Conservation (phyloP, 2,329 filamentous ascomycete genomes). For the Nigrospora sphaerica region DNA sequence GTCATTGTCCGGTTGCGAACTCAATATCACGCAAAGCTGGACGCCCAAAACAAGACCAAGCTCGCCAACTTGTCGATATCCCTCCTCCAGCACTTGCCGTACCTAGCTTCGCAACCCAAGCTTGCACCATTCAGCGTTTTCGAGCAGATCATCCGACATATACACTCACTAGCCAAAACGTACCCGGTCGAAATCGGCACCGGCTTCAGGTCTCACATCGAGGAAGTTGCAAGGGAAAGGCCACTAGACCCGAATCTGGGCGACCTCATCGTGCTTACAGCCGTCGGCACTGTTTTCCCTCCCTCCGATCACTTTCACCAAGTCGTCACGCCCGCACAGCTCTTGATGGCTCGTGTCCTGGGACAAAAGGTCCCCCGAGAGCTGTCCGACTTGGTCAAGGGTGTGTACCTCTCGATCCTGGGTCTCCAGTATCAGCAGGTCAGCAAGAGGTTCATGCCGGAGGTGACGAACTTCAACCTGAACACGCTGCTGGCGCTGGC, state of each 20-base stretch:
- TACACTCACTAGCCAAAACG: slow-evolving; percentile 86
- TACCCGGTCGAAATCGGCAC: slow-evolving; percentile 73
- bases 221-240: slow-evolving; percentile 40
- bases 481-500: slow-evolving; percentile 65
- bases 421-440: slow-evolving; percentile 75
- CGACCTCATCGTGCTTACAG: slow-evolving; percentile 77
- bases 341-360: slow-evolving; percentile 77
- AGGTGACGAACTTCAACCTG: slow-evolving; percentile 73
- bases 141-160: slow-evolving; percentile 78
- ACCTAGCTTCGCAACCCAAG: slow-evolving; percentile 35
- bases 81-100: slow-evolving; percentile 56
- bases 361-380: slow-evolving; percentile 65
- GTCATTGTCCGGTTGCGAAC: slow-evolving; percentile 86
- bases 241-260: slow-evolving; percentile 51
- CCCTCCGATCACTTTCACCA: slow-evolving; percentile 97
- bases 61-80: slow-evolving; percentile 60
- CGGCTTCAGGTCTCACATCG: slow-evolving; percentile 69
- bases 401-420: slow-evolving; percentile 73
- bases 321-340: slow-evolving; percentile 82
- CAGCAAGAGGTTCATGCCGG: slow-evolving; percentile 83
- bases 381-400: slow-evolving; percentile 61
- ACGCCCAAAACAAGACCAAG: slow-evolving; percentile 77
- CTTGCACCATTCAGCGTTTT: slow-evolving; percentile 57
- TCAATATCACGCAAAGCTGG: slow-evolving; percentile 83
- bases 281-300: slow-evolving; percentile 78